These are phyloP conservation scores for Kluyveromyces siamensis DNA, from an alignment of 805 yeast genomes.

Conservation along the genomic window DNA sequence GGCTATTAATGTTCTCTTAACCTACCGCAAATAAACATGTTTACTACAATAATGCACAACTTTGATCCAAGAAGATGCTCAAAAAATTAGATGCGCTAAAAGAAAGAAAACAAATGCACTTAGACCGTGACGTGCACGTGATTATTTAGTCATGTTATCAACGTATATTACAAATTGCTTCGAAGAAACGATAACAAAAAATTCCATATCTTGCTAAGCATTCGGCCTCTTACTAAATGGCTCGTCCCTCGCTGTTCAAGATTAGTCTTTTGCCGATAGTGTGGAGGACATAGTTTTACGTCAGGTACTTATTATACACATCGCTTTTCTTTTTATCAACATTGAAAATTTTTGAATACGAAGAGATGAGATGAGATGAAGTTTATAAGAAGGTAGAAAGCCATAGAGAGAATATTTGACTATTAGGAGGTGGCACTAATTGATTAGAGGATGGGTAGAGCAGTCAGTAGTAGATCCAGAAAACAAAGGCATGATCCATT, in stretches of 20 bases:
- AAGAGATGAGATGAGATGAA: not conserved
- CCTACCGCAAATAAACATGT: too few species aligned
- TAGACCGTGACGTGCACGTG: not conserved
- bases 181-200: too few species aligned
- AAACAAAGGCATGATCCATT: constrained; percentile 72
- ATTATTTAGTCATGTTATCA: too few species aligned
- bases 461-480: constrained; percentile 40
- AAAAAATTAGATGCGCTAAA: not conserved
- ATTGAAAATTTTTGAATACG: constrained; percentile 1
- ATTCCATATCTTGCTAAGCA: too few species aligned
- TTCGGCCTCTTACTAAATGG: too few species aligned
- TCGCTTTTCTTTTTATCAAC: not conserved
- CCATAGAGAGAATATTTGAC: not conserved
- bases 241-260: too few species aligned
- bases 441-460: constrained; percentile 54
- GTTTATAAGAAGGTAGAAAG: too few species aligned
- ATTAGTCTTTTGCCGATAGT: too few species aligned
- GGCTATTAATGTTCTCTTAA: too few species aligned
- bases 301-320: not conserved
- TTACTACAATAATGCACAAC: not conserved
- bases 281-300: not conserved
- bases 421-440: not conserved
- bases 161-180: too few species aligned
- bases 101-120: not conserved
- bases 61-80: not conserved